phyloP scores from a whole-genome alignment of 352 stramenopile species.

The Globisporangium nodosum region DNA sequence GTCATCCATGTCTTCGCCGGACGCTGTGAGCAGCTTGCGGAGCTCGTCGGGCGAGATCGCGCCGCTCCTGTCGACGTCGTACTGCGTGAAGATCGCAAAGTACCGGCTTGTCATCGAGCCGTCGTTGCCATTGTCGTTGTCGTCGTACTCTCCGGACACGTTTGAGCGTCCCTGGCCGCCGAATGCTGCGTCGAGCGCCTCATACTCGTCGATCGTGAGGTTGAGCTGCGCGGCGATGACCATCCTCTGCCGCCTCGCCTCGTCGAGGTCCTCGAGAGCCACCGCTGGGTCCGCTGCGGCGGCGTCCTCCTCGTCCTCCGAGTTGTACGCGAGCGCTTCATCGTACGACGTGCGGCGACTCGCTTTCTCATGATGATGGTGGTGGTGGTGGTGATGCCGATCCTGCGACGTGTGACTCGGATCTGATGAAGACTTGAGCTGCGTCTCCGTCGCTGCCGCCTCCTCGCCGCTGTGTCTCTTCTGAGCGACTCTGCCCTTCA shows the following conservation, averaged over 20 bases:
- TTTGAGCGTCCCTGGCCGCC: conserved; percentile 2
- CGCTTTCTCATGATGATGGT: not conserved
- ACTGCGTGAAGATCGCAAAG: conserved; percentile 55
- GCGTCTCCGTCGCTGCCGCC: conserved; percentile 7
- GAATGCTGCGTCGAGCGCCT: conserved; percentile 56
- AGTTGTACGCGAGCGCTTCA: conserved; percentile 31
- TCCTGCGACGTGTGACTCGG: not conserved
- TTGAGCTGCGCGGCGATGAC: conserved; percentile 56
- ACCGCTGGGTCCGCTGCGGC: conserved; percentile 9
- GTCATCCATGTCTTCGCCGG: conserved; percentile 76
- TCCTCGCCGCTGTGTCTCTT: conserved; percentile 1
- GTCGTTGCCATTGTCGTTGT: conserved; percentile 5
- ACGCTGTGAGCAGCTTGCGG: conserved; percentile 37
- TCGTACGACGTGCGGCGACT: conserved; percentile 17
- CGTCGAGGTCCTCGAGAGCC: conserved; percentile 39
- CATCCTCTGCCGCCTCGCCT: conserved; percentile 39
- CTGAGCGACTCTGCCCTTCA: conserved; percentile 20
- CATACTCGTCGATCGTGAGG: conserved; percentile 64
- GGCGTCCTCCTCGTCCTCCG: conserved; percentile 14
- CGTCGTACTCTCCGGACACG: conserved; percentile 3
- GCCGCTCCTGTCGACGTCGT: conserved; percentile 74
- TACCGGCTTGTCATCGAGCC: conserved; percentile 38
- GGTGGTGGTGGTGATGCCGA: conserved; percentile 3
- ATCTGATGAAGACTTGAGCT: not conserved
- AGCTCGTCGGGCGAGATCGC: conserved; percentile 72